These are phyloP conservation scores for Coelastrella sp. DNA, from an alignment of 139 green algal species.

Conservation along the genomic window DNA sequence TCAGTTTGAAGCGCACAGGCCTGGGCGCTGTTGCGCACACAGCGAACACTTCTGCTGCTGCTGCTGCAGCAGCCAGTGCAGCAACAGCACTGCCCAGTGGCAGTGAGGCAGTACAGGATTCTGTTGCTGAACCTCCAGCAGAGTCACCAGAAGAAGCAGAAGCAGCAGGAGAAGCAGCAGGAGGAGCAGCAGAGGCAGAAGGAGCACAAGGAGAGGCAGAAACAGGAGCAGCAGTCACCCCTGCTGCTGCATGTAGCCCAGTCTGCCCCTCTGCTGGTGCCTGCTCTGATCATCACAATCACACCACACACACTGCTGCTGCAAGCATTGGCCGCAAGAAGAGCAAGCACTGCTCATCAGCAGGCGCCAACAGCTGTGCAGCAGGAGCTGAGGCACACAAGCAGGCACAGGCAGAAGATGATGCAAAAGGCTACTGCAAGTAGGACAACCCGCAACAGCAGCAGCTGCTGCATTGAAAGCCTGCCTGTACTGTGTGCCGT, in stretches of 20 bases:
- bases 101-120: no score
- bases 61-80: slow-evolving; percentile 5
- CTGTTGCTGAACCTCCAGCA: no score
- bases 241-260: background rate
- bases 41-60: background rate
- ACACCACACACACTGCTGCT: background rate
- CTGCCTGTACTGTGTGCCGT: background rate
- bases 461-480: background rate
- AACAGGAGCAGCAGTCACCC: background rate
- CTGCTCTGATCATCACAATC: background rate
- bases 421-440: slow-evolving; percentile 32
- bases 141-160: background rate
- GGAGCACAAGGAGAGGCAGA: slow-evolving; percentile 7
- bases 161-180: background rate
- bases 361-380: background rate
- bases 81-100: background rate
- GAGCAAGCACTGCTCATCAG: background rate
- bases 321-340: background rate
- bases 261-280: background rate
- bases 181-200: slow-evolving; percentile 5
- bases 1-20: background rate
- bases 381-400: background rate
- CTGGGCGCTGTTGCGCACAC: no score
- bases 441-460: background rate
- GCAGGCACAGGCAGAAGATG: background rate